Base-by-base conservation (phyloP, 75 land plant genomes). In the Larix kaempferi region DNA sequence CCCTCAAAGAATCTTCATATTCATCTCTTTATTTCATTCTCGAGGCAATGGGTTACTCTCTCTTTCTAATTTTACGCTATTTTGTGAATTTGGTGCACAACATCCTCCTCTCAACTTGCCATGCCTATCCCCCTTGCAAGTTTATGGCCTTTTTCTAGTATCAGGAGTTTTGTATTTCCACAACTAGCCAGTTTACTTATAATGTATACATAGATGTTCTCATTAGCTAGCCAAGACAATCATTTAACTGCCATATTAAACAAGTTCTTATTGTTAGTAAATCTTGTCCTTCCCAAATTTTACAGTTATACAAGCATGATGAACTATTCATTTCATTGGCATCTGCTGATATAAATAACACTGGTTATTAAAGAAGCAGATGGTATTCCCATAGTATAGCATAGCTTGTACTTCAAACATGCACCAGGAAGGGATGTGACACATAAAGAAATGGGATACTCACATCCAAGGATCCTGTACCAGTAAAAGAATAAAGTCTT, bases 381-480 rank as follows among this genome's bases (percentile, higher is more conserved):
- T 2, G n/a, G 41, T 39, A 67, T n/a, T 49, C 54, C 52, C 13
- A 69, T 35, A 69, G 13, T 10, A 39, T 10, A 10, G 13, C 11
- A 10, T 49, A 49, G 11, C 54, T 49, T 49, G 54, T 49, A 49
- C 54, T 49, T 49, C 12, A 49, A 49, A 49, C 54, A 49, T 49
- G 54, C 54, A 49, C 12, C 54, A 49, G 11, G 54, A 49, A 49
- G 2, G 22, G 14, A 17, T 26, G 73, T 33, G 49, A 0, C 29
- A 77, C 10, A 76, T 10, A 27, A 77, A 10, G 41, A 14, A 35
- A 27, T 29, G 8, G 23, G 52, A 54, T 33, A 80, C 85, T 77
- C 82, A 92, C 99, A 71, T 97, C 99, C 59, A 97, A 49, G 11
- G 94, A 86, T 59, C 92, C 95, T 56, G 85, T 83, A 33, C 99